A percentile compares a stretch with the other conserved stretches of the same genome.
These are phyloP conservation scores for Debaryomyces robertsiae DNA, from an alignment of 1,139 yeast species.

Conservation along the genomic window DNA sequence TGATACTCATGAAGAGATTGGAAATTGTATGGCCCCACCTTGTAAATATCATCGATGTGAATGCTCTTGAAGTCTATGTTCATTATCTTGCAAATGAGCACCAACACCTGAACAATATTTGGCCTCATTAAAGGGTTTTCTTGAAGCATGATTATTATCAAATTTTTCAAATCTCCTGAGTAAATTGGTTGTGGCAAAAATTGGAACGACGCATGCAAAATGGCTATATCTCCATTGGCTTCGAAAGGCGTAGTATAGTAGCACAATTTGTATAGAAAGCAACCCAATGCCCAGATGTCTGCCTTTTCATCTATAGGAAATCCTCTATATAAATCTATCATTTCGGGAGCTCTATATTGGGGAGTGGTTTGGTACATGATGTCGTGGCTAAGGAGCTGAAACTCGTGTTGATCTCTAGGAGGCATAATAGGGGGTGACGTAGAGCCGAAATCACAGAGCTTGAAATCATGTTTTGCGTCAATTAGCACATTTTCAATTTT, in stretches of 20 bases:
- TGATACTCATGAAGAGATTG: constrained; percentile 50
- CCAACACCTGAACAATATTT: constrained; percentile 70
- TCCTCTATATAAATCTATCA: constrained; percentile 71
- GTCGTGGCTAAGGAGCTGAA: constrained; percentile 62
- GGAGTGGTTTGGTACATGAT: constrained; percentile 78
- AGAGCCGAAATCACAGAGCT: constrained; percentile 79
- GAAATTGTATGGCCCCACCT: constrained; percentile 44
- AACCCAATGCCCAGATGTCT: constrained; percentile 85
- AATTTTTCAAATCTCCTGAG: constrained; percentile 65
- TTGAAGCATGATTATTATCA: constrained; percentile 77
- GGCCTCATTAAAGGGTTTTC: constrained; percentile 85
- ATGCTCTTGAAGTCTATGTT: constrained; percentile 30
- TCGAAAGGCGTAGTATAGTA: constrained; percentile 85
- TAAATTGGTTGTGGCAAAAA: constrained; percentile 59
- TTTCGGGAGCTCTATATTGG: constrained; percentile 80
- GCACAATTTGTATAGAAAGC: constrained; percentile 73
- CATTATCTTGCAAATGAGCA: constrained; percentile 38
- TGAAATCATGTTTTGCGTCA: constrained; percentile 56
- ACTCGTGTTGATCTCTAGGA: constrained; percentile 65
- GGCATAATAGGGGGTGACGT: constrained; percentile 63
- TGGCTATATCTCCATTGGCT: constrained; percentile 71
- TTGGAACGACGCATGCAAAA: constrained; percentile 64
- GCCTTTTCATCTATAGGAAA: constrained; percentile 74
- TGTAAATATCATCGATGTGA: constrained; percentile 41
- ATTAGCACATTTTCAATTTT: constrained; percentile 78